phyloP scores from a whole-genome alignment of 768 basidiomycete genomes.

The Trametes cubensis region DNA sequence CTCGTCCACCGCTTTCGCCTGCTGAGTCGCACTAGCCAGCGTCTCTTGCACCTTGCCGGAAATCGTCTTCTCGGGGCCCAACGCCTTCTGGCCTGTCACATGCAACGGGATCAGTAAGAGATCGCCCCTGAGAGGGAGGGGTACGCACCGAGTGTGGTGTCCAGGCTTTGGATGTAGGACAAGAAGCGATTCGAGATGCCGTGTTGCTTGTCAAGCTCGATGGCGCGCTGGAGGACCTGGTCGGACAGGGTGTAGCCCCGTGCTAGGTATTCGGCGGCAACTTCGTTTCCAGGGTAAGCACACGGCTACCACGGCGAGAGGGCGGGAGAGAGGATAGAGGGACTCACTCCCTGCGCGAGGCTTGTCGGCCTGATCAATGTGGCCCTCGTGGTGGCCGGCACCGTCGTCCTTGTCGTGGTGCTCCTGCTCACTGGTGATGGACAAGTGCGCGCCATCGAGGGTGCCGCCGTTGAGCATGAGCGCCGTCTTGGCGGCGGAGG shows the following conservation, averaged over 20 bases:
- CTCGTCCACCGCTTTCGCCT: constrained; percentile 78
- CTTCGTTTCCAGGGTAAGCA: constrained; percentile 38
- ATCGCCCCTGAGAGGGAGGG: not conserved
- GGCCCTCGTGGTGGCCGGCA: constrained; percentile 40
- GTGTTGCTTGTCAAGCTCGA: constrained; percentile 78
- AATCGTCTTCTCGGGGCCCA: constrained; percentile 83
- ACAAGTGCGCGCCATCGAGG: constrained; percentile 71
- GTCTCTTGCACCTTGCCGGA: constrained; percentile 71
- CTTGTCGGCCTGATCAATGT: constrained; percentile 86
- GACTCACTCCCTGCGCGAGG: constrained; percentile 80
- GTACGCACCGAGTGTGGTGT: constrained; percentile 60
- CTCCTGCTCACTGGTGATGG: constrained; percentile 68
- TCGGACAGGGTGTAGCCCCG: constrained; percentile 86
- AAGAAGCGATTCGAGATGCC: constrained; percentile 91
- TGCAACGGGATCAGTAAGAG: not conserved
- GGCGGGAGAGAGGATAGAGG: no score
- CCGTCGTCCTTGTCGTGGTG: constrained; percentile 58
- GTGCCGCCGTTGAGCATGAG: constrained; percentile 80
- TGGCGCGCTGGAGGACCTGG: constrained; percentile 71
- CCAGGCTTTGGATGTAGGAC: constrained; percentile 72
- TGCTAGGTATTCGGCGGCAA: constrained; percentile 93
- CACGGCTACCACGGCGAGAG: not conserved
- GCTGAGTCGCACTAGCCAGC: constrained; percentile 63
- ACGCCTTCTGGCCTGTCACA: constrained; percentile 46
- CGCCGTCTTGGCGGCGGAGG: constrained; percentile 82